A percentile compares a stretch with the other conserved stretches of the same genome.
These are phyloP conservation scores for Tulasnella sp. DNA, from an alignment of 768 basidiomycete genomes.

Conservation along the genomic window DNA sequence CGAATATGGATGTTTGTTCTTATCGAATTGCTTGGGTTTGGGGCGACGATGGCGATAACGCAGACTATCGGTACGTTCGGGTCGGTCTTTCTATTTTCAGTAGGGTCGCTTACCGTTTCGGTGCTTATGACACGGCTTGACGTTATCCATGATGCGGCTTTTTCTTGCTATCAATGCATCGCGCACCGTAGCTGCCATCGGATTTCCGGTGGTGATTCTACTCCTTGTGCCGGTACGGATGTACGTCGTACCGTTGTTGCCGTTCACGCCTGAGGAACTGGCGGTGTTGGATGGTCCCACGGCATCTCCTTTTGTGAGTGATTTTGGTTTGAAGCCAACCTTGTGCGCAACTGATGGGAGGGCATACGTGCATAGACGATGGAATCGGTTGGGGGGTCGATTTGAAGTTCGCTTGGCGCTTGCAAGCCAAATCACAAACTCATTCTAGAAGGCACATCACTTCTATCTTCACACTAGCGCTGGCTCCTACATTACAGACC, in stretches of 20 bases:
- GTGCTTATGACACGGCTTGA: background rate
- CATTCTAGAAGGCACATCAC: too few relatives aligned
- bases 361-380: slow-evolving; percentile 17
- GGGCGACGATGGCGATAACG: slow-evolving; percentile 77
- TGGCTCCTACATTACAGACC: too few relatives aligned
- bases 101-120: background rate
- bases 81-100: too few relatives aligned
- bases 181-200: slow-evolving; percentile 56
- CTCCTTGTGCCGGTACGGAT: slow-evolving; percentile 66
- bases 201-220: slow-evolving; percentile 81
- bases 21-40: slow-evolving; percentile 74
- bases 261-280: slow-evolving; percentile 68
- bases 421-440: too few relatives aligned
- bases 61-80: slow-evolving; percentile 61
- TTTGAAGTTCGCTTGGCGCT: too few relatives aligned
- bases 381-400: slow-evolving; percentile 20
- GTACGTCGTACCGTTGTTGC: slow-evolving; percentile 54
- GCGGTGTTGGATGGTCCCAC: slow-evolving; percentile 79
- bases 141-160: too few relatives aligned
- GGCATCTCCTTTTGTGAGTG: slow-evolving; percentile 72
- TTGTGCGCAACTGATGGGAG: background rate
- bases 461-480: too few relatives aligned
- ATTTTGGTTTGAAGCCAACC: background rate
- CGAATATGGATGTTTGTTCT: slow-evolving; percentile 57
- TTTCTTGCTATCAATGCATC: background rate